Evolutionary conservation across 495 filamentous ascomycete genomes (phyloP).

Genomic region (Articulospora tetracladia): DNA sequence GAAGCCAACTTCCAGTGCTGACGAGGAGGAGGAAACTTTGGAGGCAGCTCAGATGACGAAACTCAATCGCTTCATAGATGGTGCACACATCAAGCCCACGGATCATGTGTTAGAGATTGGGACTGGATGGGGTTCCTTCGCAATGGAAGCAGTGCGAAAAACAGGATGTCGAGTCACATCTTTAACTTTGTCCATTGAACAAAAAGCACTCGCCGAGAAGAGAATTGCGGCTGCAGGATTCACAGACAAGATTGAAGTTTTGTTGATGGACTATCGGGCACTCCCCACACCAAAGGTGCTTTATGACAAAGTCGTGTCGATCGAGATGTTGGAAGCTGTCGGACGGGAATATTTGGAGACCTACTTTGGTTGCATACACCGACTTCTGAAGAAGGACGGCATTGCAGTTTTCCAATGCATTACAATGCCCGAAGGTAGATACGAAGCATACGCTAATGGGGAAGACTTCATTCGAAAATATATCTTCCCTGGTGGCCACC

Average conservation of each 20-base stretch:
- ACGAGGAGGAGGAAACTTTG: slow-evolving; percentile 44
- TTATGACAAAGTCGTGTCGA: slow-evolving; percentile 67
- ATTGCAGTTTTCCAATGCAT: slow-evolving; percentile 73
- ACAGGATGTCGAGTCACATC: slow-evolving; percentile 62
- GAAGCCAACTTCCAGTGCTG: slow-evolving; percentile 34
- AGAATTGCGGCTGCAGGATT: slow-evolving; percentile 51
- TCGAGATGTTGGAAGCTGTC: slow-evolving; percentile 76
- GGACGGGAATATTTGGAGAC: slow-evolving; percentile 58
- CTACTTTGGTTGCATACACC: slow-evolving; percentile 57
- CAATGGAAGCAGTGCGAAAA: slow-evolving; percentile 53
- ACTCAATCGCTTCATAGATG: slow-evolving; percentile 55
- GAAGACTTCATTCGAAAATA: slow-evolving; percentile 66
- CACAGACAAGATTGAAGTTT: slow-evolving; percentile 48
- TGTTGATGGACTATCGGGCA: slow-evolving; percentile 58
- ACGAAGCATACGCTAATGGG: slow-evolving; percentile 39
- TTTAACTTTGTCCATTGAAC: slow-evolving; percentile 57
- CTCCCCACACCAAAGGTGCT: slow-evolving; percentile 44
- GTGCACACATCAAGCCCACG: slow-evolving; percentile 51
- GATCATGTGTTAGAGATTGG: slow-evolving; percentile 70
- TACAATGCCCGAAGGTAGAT: slow-evolving; percentile 62
- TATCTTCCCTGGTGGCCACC: slow-evolving; percentile 71
- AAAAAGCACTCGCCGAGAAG: slow-evolving; percentile 56
- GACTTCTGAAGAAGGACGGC: slow-evolving; percentile 60
- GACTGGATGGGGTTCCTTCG: slow-evolving; percentile 66
- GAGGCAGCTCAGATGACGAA: slow-evolving; percentile 65